Base-by-base conservation (phyloP, 2,329 filamentous ascomycete species). In the Trichoderma sp. region DNA sequence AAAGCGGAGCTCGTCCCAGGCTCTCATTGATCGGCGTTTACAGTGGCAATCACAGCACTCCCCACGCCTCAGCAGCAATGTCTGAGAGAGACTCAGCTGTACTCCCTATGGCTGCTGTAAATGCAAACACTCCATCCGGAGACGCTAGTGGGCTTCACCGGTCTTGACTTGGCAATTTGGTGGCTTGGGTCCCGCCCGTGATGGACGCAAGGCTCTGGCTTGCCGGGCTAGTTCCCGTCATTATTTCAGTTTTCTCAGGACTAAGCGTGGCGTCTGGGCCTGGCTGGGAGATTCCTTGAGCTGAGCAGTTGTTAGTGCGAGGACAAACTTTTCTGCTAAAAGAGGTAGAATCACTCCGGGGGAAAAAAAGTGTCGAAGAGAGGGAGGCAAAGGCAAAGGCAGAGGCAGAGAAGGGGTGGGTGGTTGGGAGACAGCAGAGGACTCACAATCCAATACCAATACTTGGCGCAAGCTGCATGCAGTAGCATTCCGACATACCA, bases 101-200 rank as follows among this genome's bases (percentile, higher is more conserved):
- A n/a, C n/a, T n/a, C n/a, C n/a, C n/a, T n/a, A n/a, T n/a, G n/a
- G n/a, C 25, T 32, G 35, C 35, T n/a, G 50, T 42, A 54, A 29
- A 64, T 9, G 60, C 48, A 54, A 25, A 54, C 60, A 64, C 35
- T 34, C 27, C 17, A 12, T 37, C 19, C 13, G 27, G 27, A 35
- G 25, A 39, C 60, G 25, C 61, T 32, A 34, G 61, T 64, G 37
- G 53, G 32, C 35, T 37, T 64, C 34, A 54, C 61, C 35, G 48
- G 60, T 64, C 48, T 35, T 12, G 25, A 17, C 48, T 17, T 25
- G 60, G 50, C 61, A 64, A 56, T 42, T 53, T 63, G 22, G 50
- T 64, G 50, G 61, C 61, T 53, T 56, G 61, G 15, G 34, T 42
- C 50, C 35, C 57, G 54, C 54, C 34, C n/a, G 54, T 39, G 19